Conservation (phyloP, 148 eudicot genomes). For the Selenicereus undatus region DNA sequence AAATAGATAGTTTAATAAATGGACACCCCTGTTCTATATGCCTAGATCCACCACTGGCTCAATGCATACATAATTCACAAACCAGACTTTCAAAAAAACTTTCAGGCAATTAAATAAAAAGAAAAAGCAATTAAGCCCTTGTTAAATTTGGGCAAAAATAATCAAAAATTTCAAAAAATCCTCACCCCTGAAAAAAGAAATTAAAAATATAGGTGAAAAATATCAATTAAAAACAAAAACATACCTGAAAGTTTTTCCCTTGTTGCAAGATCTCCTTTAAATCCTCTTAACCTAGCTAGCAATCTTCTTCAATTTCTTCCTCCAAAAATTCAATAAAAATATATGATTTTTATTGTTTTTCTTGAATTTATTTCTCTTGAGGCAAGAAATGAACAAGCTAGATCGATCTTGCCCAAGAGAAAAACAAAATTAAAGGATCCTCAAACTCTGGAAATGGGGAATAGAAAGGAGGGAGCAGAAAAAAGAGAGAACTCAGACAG, state of each 20-base stretch:
- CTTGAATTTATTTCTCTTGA: not conserved
- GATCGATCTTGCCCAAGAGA: slow-evolving; percentile 5
- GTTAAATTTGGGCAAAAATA: no score
- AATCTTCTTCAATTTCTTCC: no score
- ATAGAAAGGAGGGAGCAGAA: not conserved
- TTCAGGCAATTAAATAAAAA: no score
- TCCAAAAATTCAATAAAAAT: not conserved
- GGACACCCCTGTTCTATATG: no score
- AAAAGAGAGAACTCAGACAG: not conserved
- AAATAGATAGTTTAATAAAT: no score
- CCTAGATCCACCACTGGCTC: no score
- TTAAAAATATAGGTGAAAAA: no score
- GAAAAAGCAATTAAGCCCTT: no score
- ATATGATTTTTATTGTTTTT: not conserved
- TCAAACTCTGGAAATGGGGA: slow-evolving; percentile 1
- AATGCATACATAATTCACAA: no score
- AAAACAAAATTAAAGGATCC: not conserved
- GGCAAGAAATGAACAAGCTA: not conserved
- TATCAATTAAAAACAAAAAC: not conserved
- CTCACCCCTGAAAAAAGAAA: no score
- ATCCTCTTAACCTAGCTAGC: not conserved
- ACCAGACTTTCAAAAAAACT: no score
- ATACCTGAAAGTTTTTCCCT: not conserved
- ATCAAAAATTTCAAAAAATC: no score
- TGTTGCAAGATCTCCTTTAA: not conserved